Base-by-base conservation (phyloP, 345 rosid genomes). In the Gossypium raimondii region DNA sequence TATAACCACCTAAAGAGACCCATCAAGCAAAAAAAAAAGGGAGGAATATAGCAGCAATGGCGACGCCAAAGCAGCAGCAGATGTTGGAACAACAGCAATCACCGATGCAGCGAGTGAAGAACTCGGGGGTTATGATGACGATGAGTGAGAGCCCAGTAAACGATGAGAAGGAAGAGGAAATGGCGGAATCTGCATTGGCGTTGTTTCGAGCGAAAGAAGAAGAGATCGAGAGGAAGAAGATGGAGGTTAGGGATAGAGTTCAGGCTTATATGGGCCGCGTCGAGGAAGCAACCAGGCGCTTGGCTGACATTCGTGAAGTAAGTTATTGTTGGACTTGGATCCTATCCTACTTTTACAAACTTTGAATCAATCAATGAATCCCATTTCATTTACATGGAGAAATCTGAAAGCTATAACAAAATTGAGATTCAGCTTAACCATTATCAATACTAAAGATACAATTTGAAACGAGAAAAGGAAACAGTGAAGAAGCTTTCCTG, bases 301-400 rank as follows among this genome's bases (percentile, higher is more conserved):
- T 95, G 83, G 90, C 93, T 7, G 96, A 89, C 81, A 95, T 95
- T 79, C 91, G 86, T 2, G 97, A 93, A 74, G 98, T 93, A 83
- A 85, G 89, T 82, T 68, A 4, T n/a, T 0, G 47, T 34, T 5
- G 41, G 41, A 27, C 11, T 62, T 0, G 12, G 45, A 62, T 62
- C 45, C 8, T 62, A 27, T 9, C 41, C 41, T 34, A 34, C 41
- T 34, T 61, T 59, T 24, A 4, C 3, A 4, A 11, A 24, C 16
- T 59, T 7, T n/a, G 58, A 6, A 5, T 53, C 0, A 12, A 58
- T 34, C 41, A 34, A 34, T 34, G 41, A 12, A 47, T 47, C 51
- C 11, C 25, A 56, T 16, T n/a, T 56, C 60, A 56, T 56, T 18
- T 45, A 45, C 13, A 45, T 45, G 13, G 13, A 45, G 50, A 45